Conservation (phyloP, 495 filamentous ascomycete species). For the Penicillium egyptiacum region DNA sequence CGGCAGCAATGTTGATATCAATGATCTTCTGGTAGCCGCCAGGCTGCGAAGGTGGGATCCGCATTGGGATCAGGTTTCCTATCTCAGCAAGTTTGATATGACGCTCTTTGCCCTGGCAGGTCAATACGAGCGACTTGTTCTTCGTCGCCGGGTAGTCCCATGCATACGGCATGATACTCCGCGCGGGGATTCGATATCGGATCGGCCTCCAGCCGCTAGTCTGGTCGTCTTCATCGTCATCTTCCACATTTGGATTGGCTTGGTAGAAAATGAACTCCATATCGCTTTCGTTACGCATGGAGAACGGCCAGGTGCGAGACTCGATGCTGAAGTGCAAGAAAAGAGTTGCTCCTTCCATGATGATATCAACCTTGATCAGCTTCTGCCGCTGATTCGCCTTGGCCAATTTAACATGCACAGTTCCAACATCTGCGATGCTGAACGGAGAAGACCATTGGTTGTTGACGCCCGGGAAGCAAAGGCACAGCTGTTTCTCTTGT, state of each 20-base stretch:
- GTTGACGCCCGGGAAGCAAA: conserved; percentile 93
- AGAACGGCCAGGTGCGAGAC: conserved; percentile 94
- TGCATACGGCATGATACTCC: conserved; percentile 98
- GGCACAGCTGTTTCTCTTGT: conserved; percentile 79
- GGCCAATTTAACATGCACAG: conserved; percentile 88
- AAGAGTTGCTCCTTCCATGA: conserved; percentile 88
- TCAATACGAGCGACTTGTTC: conserved; percentile 85
- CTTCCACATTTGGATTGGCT: conserved; percentile 74
- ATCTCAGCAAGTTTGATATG: conserved; percentile 95
- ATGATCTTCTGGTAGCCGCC: conserved; percentile 73
- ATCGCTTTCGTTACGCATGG: conserved; percentile 96
- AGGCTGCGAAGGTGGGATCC: conserved; percentile 60
- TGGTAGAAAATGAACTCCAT: conserved; percentile 95
- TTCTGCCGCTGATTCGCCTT: conserved; percentile 85
- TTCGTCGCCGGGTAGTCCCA: conserved; percentile 99
- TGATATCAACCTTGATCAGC: conserved; percentile 81
- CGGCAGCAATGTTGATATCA: conserved; percentile 91
- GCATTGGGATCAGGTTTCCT: conserved; percentile 90
- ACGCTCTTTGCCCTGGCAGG: conserved; percentile 73
- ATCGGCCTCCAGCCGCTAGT: conserved; percentile 83
- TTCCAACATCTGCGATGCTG: conserved; percentile 92
- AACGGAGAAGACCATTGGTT: conserved; percentile 98
- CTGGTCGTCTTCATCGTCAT: conserved; percentile 78
- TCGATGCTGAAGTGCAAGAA: conserved; percentile 90
- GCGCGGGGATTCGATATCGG: conserved; percentile 85